Base-by-base conservation (phyloP, 2,329 filamentous ascomycete genomes). In the Trichoderma pleuroti region DNA sequence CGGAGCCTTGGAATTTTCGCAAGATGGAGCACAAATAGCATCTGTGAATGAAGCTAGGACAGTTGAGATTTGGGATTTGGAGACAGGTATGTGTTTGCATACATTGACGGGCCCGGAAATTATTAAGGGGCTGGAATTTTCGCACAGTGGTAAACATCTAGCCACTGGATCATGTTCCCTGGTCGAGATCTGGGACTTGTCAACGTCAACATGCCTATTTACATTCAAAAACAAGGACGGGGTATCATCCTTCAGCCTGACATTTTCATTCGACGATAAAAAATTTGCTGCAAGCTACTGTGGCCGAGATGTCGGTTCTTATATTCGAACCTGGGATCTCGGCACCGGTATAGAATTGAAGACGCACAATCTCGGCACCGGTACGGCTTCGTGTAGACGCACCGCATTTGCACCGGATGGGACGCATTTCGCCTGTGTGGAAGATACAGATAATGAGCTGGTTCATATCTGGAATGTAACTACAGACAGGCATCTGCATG, bases 21-120 rank as follows among this genome's bases (percentile, higher is more conserved):
- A 34, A 12, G 64, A 71, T 32, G 26, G 36, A 11, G 30, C n/a
- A 9, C 36, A 34, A 5, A n/a, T 72, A 24, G 70, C 60, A 2
- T 72, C 59, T n/a, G 57, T 21, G 18, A 34, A 54, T 39, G 8
- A 3, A 5, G 16, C 10, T 42, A 10, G 39, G 10, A 62, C 2
- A 12, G 36, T 71, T 1, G 32, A 26, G 9, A 28, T 70, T n/a
- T 72, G 71, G 71, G 49, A 62, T 66, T 2, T 32, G 4, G 36
- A 28, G 14, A 65, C 65, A 57, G 71, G 68, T 26, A 4, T n/a
- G 6, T 56, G 62, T 52, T 18, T 66, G 1, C 24, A 39, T 39
- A 61, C 11, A 24, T 6, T 63, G 18, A 24, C 5, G 16, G 32
- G 60, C 4, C 10, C 0, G 5, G 3, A 9, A 4, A 6, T 5